These are phyloP conservation scores for Ogataea paradorogensis DNA, from an alignment of 805 yeast genomes.

Conservation along the genomic window DNA sequence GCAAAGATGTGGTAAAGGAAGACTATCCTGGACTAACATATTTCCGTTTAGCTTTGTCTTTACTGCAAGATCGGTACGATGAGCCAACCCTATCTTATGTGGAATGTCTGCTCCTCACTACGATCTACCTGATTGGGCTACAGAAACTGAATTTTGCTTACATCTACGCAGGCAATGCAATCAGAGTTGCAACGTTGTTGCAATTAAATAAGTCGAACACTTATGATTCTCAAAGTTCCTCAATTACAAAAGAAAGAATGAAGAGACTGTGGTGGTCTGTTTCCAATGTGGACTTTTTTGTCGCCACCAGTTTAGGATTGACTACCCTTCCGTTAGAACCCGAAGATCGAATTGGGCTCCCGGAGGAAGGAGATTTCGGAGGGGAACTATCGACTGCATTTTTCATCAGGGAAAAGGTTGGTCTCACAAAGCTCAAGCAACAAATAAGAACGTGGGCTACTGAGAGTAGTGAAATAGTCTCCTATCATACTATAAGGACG, in stretches of 20 bases:
- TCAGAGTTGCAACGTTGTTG: neutral
- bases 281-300: conserved; percentile 3
- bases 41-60: conserved; percentile 2
- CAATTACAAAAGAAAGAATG: conserved; percentile 7
- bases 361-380: neutral
- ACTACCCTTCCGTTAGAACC: neutral
- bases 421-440: conserved; percentile 4
- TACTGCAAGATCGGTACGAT: conserved; percentile 3
- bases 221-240: neutral
- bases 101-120: conserved; percentile 3
- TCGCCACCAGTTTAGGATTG: conserved; percentile 7
- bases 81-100: conserved; percentile 1
- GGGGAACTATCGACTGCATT: conserved; percentile 5
- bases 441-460: neutral
- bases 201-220: conserved; percentile 1
- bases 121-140: conserved; percentile 6
- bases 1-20: conserved; percentile 7
- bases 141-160: conserved; percentile 7
- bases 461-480: neutral
- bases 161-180: conserved; percentile 8
- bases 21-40: conserved; percentile 9
- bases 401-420: conserved; percentile 5
- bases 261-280: conserved; percentile 11
- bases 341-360: neutral
- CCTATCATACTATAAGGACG: neutral